Evolutionary conservation across 2,329 filamentous ascomycete genomes (phyloP), one percentile per base, ranked within the genome.

Genomic region (Ophiostoma piceae): DNA sequence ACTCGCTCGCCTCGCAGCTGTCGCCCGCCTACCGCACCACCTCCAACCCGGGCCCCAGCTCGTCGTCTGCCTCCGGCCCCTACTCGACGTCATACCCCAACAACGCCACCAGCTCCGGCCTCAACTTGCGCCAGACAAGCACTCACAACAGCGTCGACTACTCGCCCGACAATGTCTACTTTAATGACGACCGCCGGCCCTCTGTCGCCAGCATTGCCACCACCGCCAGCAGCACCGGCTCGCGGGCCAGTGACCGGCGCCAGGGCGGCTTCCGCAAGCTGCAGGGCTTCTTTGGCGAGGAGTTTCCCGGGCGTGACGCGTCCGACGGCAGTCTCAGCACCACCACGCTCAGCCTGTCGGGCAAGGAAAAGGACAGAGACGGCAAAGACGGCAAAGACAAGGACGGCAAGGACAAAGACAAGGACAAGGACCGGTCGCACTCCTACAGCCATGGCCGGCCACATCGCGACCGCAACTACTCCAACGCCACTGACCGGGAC

Each of bases 251-350:
- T 78, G 82, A 88, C 72, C 89, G 87, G 72, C 84, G 90, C 71
- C 88, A 89, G 74, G 88, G 90, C 67, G 88, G 91, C 68, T 85
- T 90, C 70, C 93, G 94, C 79, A 95, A 94, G 80, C 83, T 97
- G 73, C 92, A 95, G 77, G 92, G 90, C 60, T 94, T 97, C 78
- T 96, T 97, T 80, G 94, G 94, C 66, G 94, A 97, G 75, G 94
- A 97, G 77, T 92, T 91, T 78, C 87, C 88, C 71, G 87, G 86
- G 51, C 84, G 86, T 74, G 90, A 94, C 77, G 89, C 89, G 73
- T 93, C 91, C 68, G 92, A 96, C 71, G 85, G 86, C 74, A 89
- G 87, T 79, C 79, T 91, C 75, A 83, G 81, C 68, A 76, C 78
- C 73, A 75, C 77, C 26, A 62, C 57, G 12, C 26, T 62, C n/a